A percentile compares a stretch with the other conserved stretches of the same genome.
Evolutionary conservation across 495 filamentous ascomycete genomes (phyloP).

Genomic region (Staphylotrichum longicolle): DNA sequence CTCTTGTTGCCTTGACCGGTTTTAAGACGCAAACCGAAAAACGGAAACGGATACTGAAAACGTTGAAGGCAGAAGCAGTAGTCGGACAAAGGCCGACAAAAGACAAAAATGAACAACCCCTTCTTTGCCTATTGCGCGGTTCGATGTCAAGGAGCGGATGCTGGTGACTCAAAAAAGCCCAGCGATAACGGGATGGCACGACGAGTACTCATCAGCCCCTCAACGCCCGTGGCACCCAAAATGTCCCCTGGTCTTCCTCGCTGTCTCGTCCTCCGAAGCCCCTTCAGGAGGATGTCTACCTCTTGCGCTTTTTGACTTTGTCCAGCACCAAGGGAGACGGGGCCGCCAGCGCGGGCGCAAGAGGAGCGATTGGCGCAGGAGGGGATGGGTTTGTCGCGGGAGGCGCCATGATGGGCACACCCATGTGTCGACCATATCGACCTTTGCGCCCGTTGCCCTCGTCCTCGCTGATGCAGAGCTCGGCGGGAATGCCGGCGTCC

Average conservation of each 20-base stretch:
- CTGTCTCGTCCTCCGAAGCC: no score
- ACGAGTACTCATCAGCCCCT: no score
- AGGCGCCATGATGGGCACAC: conserved; percentile 62
- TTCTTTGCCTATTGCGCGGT: background rate
- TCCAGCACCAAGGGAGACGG: conserved; percentile 25
- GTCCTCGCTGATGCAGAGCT: conserved; percentile 94
- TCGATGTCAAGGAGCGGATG: conserved; percentile 1
- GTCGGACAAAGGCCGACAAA: background rate
- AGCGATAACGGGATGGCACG: no score
- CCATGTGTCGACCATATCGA: conserved; percentile 95
- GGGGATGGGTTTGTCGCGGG: conserved; percentile 37
- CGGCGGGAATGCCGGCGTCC: conserved; percentile 88
- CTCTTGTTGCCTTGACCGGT: no score
- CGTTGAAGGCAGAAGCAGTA: background rate
- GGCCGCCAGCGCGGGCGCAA: conserved; percentile 5
- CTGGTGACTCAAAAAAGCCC: background rate
- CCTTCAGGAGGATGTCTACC: conserved; percentile 29
- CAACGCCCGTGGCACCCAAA: no score
- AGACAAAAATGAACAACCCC: background rate
- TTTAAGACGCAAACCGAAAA: no score
- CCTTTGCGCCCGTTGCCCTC: conserved; percentile 95
- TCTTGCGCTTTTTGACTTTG: conserved; percentile 52
- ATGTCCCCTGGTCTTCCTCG: no score
- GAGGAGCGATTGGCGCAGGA: conserved; percentile 39
- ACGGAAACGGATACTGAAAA: no score